Conservation (phyloP, 2,329 filamentous ascomycete species). For the Aspergillus pseudonomiae region DNA sequence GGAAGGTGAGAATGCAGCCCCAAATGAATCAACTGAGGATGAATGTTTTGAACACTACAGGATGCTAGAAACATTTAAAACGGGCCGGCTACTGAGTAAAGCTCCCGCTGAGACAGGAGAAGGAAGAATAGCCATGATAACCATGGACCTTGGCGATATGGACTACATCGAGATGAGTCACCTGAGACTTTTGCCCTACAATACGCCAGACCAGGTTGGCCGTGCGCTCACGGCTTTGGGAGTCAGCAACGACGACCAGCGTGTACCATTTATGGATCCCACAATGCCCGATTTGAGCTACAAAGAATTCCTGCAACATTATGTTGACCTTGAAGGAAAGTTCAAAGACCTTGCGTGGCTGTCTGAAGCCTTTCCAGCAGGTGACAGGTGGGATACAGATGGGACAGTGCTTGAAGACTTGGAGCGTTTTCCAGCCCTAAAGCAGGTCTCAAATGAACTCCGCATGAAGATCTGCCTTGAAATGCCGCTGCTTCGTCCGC, state of each 20-base stretch:
- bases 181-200: constrained; percentile 1
- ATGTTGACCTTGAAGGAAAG: not conserved
- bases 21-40: not conserved
- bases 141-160: not conserved
- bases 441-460: not conserved
- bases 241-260: not conserved
- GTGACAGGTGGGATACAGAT: not conserved
- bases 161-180: constrained; percentile 5
- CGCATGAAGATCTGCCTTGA: constrained; percentile 1
- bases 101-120: not conserved
- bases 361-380: not conserved
- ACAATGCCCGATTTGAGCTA: not conserved
- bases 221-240: not conserved
- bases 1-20: not conserved
- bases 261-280: not conserved
- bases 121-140: not conserved
- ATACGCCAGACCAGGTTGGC: not conserved
- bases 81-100: not conserved
- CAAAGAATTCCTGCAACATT: not conserved
- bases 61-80: not conserved
- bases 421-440: not conserved
- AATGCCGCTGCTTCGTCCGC: constrained; percentile 1
- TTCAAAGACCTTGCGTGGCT: not conserved
- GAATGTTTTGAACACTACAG: not conserved
- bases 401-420: not conserved